Conservation (phyloP, 108 stramenopile species). For the Licmophora abbreviata region DNA sequence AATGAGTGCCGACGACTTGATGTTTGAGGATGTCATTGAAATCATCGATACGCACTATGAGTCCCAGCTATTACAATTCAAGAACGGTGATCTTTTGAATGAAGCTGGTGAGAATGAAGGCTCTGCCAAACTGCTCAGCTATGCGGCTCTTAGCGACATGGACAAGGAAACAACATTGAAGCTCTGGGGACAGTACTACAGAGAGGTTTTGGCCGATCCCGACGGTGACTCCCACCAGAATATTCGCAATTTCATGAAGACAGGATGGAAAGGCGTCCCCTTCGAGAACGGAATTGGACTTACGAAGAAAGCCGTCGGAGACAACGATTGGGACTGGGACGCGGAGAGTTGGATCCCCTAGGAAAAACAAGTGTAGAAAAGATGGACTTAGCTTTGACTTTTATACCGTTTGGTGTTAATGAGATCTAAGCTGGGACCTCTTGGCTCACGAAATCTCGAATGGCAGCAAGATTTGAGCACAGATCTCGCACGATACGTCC, state of each 20-base stretch:
- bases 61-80: conserved; percentile 65
- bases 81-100: conserved; percentile 77
- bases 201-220: conserved; percentile 72
- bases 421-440: too few relatives aligned
- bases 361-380: conserved; percentile 6
- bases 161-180: conserved; percentile 73
- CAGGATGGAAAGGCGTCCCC: conserved; percentile 72
- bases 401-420: too few relatives aligned
- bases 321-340: conserved; percentile 61
- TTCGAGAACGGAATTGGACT: conserved; percentile 86
- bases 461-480: conserved; percentile 72
- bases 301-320: conserved; percentile 66
- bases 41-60: conserved; percentile 77
- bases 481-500: conserved; percentile 75
- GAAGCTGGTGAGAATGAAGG: conserved; percentile 80
- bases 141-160: conserved; percentile 69
- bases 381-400: too few relatives aligned
- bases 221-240: conserved; percentile 72
- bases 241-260: conserved; percentile 83
- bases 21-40: conserved; percentile 76
- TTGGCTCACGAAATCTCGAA: conserved; percentile 52
- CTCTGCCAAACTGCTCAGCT: conserved; percentile 72
- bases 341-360: conserved; percentile 66
- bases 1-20: conserved; percentile 65
- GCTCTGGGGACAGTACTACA: conserved; percentile 84